A percentile compares a stretch with the other conserved stretches of the same genome.
phyloP scores from a whole-genome alignment of 1,284 basidiomycete genomes.

The Veloboletus limbatus region DNA sequence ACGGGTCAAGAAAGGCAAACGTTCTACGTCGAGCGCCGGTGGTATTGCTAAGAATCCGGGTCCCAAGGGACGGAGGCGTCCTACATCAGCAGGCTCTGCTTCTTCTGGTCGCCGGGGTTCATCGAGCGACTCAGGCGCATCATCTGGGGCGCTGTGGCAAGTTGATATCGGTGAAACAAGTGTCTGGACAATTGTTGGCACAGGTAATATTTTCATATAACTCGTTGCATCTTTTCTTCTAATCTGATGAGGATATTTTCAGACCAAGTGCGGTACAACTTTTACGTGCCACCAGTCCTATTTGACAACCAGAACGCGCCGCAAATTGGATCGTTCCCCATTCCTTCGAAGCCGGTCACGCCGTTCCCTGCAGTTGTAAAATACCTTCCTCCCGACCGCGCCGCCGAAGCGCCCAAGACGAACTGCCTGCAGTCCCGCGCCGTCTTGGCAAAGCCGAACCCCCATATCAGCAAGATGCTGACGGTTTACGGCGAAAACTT shows the following conservation, averaged over 20 bases:
- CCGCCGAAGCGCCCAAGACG: slow-evolving; percentile 67
- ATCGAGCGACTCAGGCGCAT: slow-evolving; percentile 60
- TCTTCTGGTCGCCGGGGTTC: slow-evolving; percentile 62
- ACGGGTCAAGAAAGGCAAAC: slow-evolving; percentile 73
- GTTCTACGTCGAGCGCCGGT: slow-evolving; percentile 69
- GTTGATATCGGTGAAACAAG: slow-evolving; percentile 87
- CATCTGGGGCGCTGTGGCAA: slow-evolving; percentile 80
- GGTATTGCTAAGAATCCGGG: slow-evolving; percentile 58
- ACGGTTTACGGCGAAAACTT: slow-evolving; percentile 92
- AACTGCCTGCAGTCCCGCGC: slow-evolving; percentile 63
- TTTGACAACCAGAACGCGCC: slow-evolving; percentile 72
- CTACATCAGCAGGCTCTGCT: slow-evolving; percentile 71
- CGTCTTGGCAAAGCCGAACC: slow-evolving; percentile 67
- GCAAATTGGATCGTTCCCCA: slow-evolving; percentile 65
- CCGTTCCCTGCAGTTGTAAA: slow-evolving; percentile 84
- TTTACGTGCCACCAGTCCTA: slow-evolving; percentile 84
- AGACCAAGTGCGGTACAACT: slow-evolving; percentile 89
- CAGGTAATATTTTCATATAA: slow-evolving; percentile 49
- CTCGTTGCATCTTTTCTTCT: slow-evolving; percentile 1
- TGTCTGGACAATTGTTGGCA: slow-evolving; percentile 92
- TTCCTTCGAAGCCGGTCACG: slow-evolving; percentile 79
- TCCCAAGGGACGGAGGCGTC: slow-evolving; percentile 64
- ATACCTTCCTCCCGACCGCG: slow-evolving; percentile 82
- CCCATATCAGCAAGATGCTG: slow-evolving; percentile 71
- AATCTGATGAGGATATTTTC: slow-evolving; percentile 19